Evolutionary conservation across 192 early-diverging fungal species (phyloP).

Genomic region (Chytriomyces hyalinus): DNA sequence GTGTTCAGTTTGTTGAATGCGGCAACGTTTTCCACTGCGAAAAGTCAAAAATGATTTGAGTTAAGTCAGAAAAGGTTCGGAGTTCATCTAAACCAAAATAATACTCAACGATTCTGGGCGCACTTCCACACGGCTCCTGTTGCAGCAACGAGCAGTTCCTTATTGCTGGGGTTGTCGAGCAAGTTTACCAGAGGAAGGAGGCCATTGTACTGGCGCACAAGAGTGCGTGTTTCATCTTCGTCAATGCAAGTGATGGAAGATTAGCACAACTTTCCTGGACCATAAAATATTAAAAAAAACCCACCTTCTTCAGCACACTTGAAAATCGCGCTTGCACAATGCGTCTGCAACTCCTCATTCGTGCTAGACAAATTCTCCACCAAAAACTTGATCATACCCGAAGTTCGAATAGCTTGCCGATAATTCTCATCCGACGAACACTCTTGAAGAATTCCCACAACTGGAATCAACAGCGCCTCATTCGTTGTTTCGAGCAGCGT

Average conservation of each 20-base stretch:
- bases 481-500: conserved; percentile 62
- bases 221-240: conserved; percentile 60
- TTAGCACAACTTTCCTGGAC: background rate
- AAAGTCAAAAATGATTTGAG: conserved; percentile 12
- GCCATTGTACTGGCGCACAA: conserved; percentile 62
- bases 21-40: conserved; percentile 62
- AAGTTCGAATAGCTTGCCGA: conserved; percentile 59
- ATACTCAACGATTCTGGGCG: conserved; percentile 61
- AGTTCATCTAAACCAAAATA: background rate
- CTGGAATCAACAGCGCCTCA: conserved; percentile 65
- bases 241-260: conserved; percentile 13
- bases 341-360: conserved; percentile 66
- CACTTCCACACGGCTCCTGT: conserved; percentile 74
- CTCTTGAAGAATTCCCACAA: conserved; percentile 66
- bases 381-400: conserved; percentile 68
- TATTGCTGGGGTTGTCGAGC: conserved; percentile 64
- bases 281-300: background rate
- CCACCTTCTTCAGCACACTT: conserved; percentile 70
- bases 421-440: conserved; percentile 66
- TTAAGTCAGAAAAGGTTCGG: background rate
- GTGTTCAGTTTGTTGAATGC: conserved; percentile 69
- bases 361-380: conserved; percentile 65
- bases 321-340: conserved; percentile 69
- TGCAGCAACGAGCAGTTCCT: conserved; percentile 67
- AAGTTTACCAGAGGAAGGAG: conserved; percentile 60